These are phyloP conservation scores for Umbelopsis isabellina DNA, from an alignment of 192 early-diverging fungal genomes.

Conservation along the genomic window DNA sequence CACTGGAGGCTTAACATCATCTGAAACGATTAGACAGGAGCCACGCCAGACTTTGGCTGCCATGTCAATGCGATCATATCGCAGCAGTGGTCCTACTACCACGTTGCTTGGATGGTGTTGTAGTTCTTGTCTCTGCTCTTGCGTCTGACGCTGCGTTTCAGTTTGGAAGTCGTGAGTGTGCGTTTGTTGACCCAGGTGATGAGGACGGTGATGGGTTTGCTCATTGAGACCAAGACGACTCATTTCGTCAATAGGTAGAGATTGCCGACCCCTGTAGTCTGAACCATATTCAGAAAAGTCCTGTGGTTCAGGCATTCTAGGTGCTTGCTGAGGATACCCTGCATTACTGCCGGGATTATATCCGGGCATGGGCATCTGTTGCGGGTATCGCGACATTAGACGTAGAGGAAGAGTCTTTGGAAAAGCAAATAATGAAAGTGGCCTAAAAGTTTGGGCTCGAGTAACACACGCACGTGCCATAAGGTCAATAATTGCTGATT, in stretches of 20 bases:
- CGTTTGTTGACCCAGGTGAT: not conserved
- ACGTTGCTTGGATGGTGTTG: constrained; percentile 14
- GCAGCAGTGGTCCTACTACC: constrained; percentile 34
- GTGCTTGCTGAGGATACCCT: not conserved
- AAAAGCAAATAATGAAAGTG: not conserved
- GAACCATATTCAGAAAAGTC: not conserved
- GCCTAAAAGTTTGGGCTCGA: not conserved
- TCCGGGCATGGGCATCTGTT: constrained; percentile 13
- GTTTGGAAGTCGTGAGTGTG: constrained; percentile 2
- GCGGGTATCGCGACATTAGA: not conserved
- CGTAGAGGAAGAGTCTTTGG: not conserved
- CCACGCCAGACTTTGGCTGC: constrained; percentile 35
- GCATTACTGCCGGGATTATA: not conserved
- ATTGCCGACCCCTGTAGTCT: too few species aligned
- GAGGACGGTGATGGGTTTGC: constrained; percentile 4
- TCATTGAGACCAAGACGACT: not conserved
- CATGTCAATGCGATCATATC: constrained; percentile 42
- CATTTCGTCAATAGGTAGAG: constrained; percentile 3
- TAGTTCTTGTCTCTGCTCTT: not conserved
- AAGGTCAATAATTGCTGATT: not conserved
- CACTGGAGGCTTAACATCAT: constrained; percentile 28
- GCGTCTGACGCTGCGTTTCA: constrained; percentile 4
- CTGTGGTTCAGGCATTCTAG: constrained; percentile 14
- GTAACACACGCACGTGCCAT: constrained; percentile 10
- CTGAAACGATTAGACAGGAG: constrained; percentile 36